These are phyloP conservation scores for Trichoderma brevicompactum DNA, from an alignment of 2,329 filamentous ascomycete genomes.

Conservation along the genomic window DNA sequence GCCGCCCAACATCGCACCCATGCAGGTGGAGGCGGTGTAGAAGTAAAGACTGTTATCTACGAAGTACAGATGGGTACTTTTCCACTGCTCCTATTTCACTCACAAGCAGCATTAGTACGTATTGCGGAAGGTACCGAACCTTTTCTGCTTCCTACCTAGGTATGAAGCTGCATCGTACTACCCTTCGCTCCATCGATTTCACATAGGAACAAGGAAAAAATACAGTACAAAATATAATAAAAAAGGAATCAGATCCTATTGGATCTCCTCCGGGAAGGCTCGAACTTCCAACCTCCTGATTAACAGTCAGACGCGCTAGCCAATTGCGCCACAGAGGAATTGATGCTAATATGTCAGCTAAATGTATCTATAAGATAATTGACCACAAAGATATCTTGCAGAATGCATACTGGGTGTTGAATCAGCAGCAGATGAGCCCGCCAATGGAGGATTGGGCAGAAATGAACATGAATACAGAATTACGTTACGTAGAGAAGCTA, in stretches of 20 bases:
- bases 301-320: constrained; percentile 66
- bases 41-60: neutral
- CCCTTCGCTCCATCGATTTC: neutral
- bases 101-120: neutral
- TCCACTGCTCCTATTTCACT: neutral
- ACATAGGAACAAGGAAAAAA: neutral
- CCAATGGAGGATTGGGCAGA: no score
- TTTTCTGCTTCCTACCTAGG: no score
- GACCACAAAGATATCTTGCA: no score
- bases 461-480: no score
- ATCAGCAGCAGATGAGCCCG: no score
- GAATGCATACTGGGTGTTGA: no score
- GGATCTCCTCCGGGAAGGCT: constrained; percentile 31
- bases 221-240: neutral
- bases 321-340: constrained; percentile 52
- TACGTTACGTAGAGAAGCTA: no score
- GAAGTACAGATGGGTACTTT: neutral
- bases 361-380: neutral
- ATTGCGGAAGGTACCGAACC: neutral
- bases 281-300: constrained; percentile 33
- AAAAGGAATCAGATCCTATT: neutral
- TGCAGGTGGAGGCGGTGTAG: constrained; percentile 3
- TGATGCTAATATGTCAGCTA: neutral
- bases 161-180: no score
- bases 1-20: no score